Evolutionary conservation across 495 filamentous ascomycete genomes (phyloP), one percentile per base, ranked within the genome.

Genomic region (Talaromyces borbonicus): DNA sequence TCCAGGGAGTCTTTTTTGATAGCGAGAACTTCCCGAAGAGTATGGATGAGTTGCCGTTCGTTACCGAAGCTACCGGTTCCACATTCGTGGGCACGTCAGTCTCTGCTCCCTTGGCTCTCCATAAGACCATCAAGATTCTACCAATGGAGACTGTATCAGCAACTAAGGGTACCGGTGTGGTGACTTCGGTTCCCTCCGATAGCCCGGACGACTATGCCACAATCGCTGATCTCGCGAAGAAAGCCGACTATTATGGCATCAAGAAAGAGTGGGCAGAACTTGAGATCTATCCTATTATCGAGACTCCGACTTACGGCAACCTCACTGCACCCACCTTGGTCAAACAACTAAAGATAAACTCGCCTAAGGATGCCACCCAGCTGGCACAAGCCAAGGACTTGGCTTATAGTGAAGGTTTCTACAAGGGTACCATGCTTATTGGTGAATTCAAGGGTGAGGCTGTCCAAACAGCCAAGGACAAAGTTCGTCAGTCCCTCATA

Each of bases 341-440:
- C 33, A 86, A 95, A 68, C 79, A 90, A 59, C 72, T 96, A 56
- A 98, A 98, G 73, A 98, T 98, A 60, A 81, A 84, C 54, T 95
- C 89, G 5, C 90, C 92, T 45, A 98, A 96, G 65, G 92, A 98
- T 55, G 73, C 79, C 12, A 95, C 84, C 59, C 85, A 83, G 66
- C 79, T 97, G 12, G 82, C 82, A 19, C 83, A 96, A 69, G 92
- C 92, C 24, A 98, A 98, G 68, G 90, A 97, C 48, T 67, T 90
- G 38, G 92, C 92, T 4, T 98, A 98, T 69, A 93, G 88, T 61
- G 90, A 95, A 59, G 92, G 86, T n/a, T 96, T 86, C 72, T 98
- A 97, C 71, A 84, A 93, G 66, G 92, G 92, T 40, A 86, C 74
- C 32, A 92, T 98, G 86, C 62, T 87, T 31, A 74, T 85, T 44